Base-by-base conservation (phyloP, 495 filamentous ascomycete species). In the Antarctomyces pellizariae region DNA sequence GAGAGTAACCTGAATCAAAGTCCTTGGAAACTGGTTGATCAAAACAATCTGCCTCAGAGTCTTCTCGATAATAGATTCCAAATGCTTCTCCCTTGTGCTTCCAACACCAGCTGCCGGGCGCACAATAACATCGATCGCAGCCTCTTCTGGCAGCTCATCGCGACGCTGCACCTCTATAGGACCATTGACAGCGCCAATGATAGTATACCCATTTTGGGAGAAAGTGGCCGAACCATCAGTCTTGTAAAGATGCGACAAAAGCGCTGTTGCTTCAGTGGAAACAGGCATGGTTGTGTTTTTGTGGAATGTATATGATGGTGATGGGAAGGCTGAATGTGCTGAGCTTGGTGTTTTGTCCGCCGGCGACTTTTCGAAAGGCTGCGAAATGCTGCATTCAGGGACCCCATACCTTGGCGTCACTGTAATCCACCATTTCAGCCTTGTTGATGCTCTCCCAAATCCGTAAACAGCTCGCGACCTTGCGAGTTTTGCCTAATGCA, bases 191-290 rank as follows among this genome's bases (percentile, higher is more conserved):
- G 77, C 68, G 28, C 71, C 77, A 25, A 86, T 64, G 34, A 95
- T 61, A 26, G 67, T 70, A 47, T 75, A 90, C 18, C 76, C 76
- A 24, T 73, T 71, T 31, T 63, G 57, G 9, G 71, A 66, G 44
- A 79, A 84, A 16, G 64, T 75, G 5, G 80, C 80, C 27, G 86
- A 95, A 26, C 86, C 86, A 46, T 93, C 82, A 16, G 80, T 59
- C 20, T 73, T 72, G 30, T 59, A 49, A 4, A 93, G 65, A 36
- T 62, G 57, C 6, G 57, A 62, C 3, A 71, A 38, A 4, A 50
- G 32, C 7, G 52, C 58, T 26, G 56, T 50, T 22, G 58, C 58
- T 25, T 49, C 48, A 26, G 49, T 38, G 20, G 44, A 44, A 16
- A 39, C 40, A 1, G 52, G 44, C 58, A 62, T 65, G 18, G 33